These are phyloP conservation scores for Solanum clarkiae DNA, from an alignment of 257 asterid genomes.

Conservation along the genomic window DNA sequence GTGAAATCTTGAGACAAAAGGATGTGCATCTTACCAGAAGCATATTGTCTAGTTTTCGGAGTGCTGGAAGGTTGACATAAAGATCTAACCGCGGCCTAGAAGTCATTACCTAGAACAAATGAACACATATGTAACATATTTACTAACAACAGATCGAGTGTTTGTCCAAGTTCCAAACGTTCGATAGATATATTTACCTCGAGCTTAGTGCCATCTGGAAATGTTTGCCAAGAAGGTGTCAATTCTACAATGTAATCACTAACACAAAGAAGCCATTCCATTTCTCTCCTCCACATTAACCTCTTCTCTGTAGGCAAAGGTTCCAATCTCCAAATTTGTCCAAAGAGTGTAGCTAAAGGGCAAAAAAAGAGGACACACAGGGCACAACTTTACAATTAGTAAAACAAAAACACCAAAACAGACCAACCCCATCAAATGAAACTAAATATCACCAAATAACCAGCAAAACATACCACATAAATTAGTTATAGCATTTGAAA, in stretches of 20 bases:
- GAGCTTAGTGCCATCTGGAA: constrained; percentile 64
- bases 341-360: constrained; percentile 56
- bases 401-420: neutral
- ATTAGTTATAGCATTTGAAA: constrained; percentile 82
- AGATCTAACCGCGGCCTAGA: constrained; percentile 62
- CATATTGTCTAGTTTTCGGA: constrained; percentile 76
- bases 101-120: constrained; percentile 48
- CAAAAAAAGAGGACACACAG: neutral
- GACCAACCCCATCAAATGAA: neutral
- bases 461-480: constrained; percentile 47
- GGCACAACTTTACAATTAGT: neutral
- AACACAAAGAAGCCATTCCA: constrained; percentile 71
- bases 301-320: constrained; percentile 50
- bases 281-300: constrained; percentile 70
- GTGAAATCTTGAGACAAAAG: neutral
- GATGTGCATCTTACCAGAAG: constrained; percentile 40
- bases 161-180: neutral
- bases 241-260: constrained; percentile 79
- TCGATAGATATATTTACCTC: constrained; percentile 32
- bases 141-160: neutral
- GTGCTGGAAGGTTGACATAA: constrained; percentile 69
- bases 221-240: constrained; percentile 68
- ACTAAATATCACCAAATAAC: neutral
- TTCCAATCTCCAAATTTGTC: constrained; percentile 85
- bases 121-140: neutral